Base-by-base conservation (phyloP, 257 asterid genomes). In the Eustoma russellianum region DNA sequence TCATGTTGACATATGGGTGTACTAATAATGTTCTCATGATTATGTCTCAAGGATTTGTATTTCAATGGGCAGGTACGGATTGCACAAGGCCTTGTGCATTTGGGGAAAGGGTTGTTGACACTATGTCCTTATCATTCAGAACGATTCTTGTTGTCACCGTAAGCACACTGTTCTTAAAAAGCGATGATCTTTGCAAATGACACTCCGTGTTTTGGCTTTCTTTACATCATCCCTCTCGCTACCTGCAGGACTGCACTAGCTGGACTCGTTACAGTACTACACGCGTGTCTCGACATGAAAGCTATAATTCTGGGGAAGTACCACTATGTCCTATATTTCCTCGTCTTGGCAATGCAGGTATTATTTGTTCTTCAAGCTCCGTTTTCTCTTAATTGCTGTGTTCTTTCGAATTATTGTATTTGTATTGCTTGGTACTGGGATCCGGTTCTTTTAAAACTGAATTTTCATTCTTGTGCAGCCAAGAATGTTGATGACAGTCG, bases 301-400 rank as follows among this genome's bases (percentile, higher is more conserved):
- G 80, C 94, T 8, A 65, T 79, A 55, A 77, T 92, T 48, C 66
- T 88, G 76, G 97, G 95, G 52, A 88, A 92, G 64, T 88, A 84
- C 66, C 98, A 92, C 56, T 88, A 81, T 48, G 82, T 81, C 52
- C 77, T 92, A 3, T 92, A 92, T 72, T 92, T 87, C 76, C 86
- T 92, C 41, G 85, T 73, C 41, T 70, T 92, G 53, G 97, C 98
- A 24, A 92, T 92, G 94, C 94, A 89, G 97, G 97, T 88, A 51
- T 10, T 46, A 28, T 7, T 38, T 11, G 13, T 13, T 44, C 41
- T 45, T 24, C 30, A 24, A 0, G 5, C 45, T 35, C 16, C 10
- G 11, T 56, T 30, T 55, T 52, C 18, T 33, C 11, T 5, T 41
- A 12, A 10, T 17, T 16, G 43, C 87, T 38, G 43, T 17, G 43